These are phyloP conservation scores for Decorospora gaudefroyi DNA, from an alignment of 2,329 filamentous ascomycete genomes.

Conservation along the genomic window DNA sequence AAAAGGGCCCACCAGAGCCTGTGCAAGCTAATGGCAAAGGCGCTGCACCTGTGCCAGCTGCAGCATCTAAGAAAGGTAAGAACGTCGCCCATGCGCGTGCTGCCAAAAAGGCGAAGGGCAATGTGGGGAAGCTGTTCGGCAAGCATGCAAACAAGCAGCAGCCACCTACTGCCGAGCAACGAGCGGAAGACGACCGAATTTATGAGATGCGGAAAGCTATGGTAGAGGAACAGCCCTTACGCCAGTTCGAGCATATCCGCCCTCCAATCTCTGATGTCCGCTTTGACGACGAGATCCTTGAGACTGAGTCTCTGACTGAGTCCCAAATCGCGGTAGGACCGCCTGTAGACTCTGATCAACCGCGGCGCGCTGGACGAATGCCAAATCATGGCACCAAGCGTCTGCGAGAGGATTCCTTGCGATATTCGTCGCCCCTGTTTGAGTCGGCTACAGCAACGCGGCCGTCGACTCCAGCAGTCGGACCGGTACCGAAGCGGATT, in stretches of 20 bases:
- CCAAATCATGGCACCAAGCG: conserved; percentile 40
- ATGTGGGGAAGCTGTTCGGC: conserved; percentile 37
- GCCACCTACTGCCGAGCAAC: conserved; percentile 33
- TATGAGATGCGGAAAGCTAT: conserved; percentile 33
- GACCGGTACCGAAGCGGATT: conserved; percentile 40
- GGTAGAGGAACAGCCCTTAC: conserved; percentile 32
- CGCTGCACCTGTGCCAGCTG: conserved; percentile 19
- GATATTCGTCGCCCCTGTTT: conserved; percentile 39
- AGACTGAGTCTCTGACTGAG: conserved; percentile 45
- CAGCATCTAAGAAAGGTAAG: conserved; percentile 36
- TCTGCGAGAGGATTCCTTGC: conserved; percentile 36
- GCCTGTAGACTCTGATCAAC: conserved; percentile 38
- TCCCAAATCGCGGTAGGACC: conserved; percentile 45
- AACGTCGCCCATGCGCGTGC: conserved; percentile 31
- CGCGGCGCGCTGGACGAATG: conserved; percentile 36
- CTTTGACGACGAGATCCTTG: conserved; percentile 45
- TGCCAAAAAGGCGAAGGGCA: conserved; percentile 40
- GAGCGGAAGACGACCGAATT: conserved; percentile 33
- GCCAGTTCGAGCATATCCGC: conserved; percentile 24
- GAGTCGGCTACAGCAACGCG: conserved; percentile 40
- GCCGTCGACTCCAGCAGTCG: conserved; percentile 41
- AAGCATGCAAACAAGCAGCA: conserved; percentile 39
- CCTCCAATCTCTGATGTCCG: conserved; percentile 41
- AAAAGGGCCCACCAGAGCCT: conserved; percentile 42
- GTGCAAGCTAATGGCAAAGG: conserved; percentile 32